Evolutionary conservation across 169 alveolate genomes (phyloP), one percentile per base, ranked within the genome.

Genomic region (Theileria annulata): DNA sequence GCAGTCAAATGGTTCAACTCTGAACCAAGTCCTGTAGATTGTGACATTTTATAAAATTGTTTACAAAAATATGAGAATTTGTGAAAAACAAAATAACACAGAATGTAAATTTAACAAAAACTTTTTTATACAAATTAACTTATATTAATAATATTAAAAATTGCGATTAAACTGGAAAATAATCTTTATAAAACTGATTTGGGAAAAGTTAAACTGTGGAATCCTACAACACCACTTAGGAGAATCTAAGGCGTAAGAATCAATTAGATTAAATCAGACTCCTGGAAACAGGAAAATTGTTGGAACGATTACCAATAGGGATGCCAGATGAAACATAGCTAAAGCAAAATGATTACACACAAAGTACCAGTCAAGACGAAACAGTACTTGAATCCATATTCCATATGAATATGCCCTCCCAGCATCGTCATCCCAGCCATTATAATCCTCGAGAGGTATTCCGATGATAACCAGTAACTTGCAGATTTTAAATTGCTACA

Each of bases 391-490:
- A 62, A 58, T 8, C 89, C 89, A 15, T 56, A 74, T 15, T 35
- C 23, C 21, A 63, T 35, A 25, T 59, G 28, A 25, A 82, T 64
- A 13, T 70, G 71, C 17, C 89, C 89, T 21, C 89, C 89, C 17
- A 77, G 48, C 0, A 82, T 47, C 12, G 87, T 77, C 6, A 81
- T 66, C 3, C 66, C 71, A 28, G 77, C 77, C 54, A 75, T 51
- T 51, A 82, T 71, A 25, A 82, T 75, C 28, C 86, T 58, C 31
- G 74, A 42, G 17, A 76, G 25, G 47, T 82, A 75, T 9, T 82
- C 85, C 10, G 89, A 75, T 30, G 89, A 74, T 17, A 82, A 47
- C 89, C 89, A 82, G 67, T 69, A 82, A n/a, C 86, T 75, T 51
- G 79, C 72, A 8, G 78, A 27, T n/a, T 51, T 23, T 21, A 71